A percentile compares a stretch with the other conserved stretches of the same genome.
phyloP scores from a whole-genome alignment of 208 protist genomes.

The Histomonas meleagridis region DNA sequence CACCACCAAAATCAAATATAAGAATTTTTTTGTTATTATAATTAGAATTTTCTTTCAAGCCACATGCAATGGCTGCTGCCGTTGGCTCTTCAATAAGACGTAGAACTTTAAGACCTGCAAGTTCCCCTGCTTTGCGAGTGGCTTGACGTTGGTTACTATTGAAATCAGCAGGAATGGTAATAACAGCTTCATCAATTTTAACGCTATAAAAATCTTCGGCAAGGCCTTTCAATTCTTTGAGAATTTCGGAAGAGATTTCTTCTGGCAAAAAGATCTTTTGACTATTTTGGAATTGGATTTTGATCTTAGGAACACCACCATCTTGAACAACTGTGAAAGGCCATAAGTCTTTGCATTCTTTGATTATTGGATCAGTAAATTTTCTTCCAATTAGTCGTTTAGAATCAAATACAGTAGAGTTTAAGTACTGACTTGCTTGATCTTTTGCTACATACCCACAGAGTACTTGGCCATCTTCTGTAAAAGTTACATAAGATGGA shows the following conservation, averaged over 20 bases:
- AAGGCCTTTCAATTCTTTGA: constrained; percentile 79
- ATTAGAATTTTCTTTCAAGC: constrained; percentile 69
- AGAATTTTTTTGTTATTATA: constrained; percentile 67
- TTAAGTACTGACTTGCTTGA: constrained; percentile 71
- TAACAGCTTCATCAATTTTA: constrained; percentile 73
- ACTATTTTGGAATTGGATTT: background rate
- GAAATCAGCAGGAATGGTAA: background rate
- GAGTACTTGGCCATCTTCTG: constrained; percentile 64
- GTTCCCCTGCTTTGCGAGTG: background rate
- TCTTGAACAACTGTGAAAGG: background rate
- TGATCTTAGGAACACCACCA: background rate
- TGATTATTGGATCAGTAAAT: constrained; percentile 68
- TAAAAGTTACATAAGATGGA: constrained; percentile 92
- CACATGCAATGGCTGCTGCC: background rate
- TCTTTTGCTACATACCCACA: constrained; percentile 59
- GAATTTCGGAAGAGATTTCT: constrained; percentile 85
- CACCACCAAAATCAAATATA: constrained; percentile 79
- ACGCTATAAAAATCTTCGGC: constrained; percentile 79
- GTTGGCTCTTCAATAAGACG: background rate
- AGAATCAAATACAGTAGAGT: constrained; percentile 74
- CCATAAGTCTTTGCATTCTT: constrained; percentile 65
- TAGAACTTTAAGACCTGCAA: background rate
- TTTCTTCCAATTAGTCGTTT: constrained; percentile 75
- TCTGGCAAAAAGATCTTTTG: constrained; percentile 65
- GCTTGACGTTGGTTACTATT: background rate